phyloP scores from a whole-genome alignment of 2,329 filamentous ascomycete species.

The Atkinsonella texensis region DNA sequence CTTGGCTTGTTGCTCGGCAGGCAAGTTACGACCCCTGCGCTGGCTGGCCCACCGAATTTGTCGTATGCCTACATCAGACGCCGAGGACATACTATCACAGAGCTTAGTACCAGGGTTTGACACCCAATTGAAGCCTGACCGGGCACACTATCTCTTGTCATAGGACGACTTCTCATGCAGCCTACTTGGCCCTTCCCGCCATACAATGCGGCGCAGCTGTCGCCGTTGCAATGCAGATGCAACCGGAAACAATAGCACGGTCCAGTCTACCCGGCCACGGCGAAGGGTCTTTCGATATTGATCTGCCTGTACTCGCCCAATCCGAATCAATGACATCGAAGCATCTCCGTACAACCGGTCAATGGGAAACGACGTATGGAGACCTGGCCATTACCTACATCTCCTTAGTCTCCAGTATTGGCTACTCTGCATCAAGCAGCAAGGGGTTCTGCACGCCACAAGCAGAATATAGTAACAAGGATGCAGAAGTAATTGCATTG shows the following conservation, averaged over 20 bases:
- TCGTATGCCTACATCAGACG: not conserved
- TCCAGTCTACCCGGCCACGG: not conserved
- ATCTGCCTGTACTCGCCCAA: constrained; percentile 1
- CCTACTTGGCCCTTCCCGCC: constrained; percentile 19
- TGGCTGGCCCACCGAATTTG: not conserved
- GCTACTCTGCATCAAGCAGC: not conserved
- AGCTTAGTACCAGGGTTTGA: constrained; percentile 14
- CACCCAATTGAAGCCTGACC: constrained; percentile 24
- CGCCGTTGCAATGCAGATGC: constrained; percentile 8
- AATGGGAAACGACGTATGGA: not conserved
- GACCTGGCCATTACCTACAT: not conserved
- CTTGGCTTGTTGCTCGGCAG: not conserved
- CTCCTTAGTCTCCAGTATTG: not conserved
- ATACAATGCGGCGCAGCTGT: constrained; percentile 31
- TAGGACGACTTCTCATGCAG: constrained; percentile 22
- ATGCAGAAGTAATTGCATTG: not conserved
- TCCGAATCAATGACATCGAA: constrained; percentile 1
- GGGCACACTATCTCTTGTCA: constrained; percentile 14
- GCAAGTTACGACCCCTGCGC: not conserved
- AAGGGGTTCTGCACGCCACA: constrained; percentile 1
- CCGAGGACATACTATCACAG: constrained; percentile 1
- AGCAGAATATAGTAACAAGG: not conserved
- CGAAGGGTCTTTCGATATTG: not conserved
- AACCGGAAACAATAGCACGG: constrained; percentile 5
- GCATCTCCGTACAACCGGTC: not conserved